These are phyloP conservation scores for Thyridium curvatum DNA, from an alignment of 2,329 filamentous ascomycete species.

Conservation along the genomic window DNA sequence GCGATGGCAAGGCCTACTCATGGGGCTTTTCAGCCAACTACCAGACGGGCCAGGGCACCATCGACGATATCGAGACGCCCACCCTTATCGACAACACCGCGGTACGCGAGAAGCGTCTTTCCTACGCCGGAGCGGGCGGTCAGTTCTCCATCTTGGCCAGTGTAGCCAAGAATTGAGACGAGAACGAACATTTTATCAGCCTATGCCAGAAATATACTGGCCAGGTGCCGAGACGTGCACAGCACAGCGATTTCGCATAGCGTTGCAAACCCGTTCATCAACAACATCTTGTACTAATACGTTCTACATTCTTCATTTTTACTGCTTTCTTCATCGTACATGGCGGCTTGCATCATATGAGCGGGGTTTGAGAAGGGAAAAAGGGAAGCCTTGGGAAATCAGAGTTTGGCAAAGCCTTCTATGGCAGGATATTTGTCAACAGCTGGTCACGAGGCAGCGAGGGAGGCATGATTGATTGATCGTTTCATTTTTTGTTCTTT, in stretches of 20 bases:
- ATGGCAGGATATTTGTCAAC: no score
- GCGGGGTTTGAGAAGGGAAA: no score
- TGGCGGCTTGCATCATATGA: no score
- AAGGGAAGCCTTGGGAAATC: no score
- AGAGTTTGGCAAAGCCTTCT: no score
- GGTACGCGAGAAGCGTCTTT: slow-evolving; percentile 65
- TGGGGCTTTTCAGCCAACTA: slow-evolving; percentile 81
- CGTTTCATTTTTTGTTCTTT: no score
- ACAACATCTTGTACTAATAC: no score
- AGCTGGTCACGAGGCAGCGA: no score
- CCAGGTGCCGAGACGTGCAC: not conserved
- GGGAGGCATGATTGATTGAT: no score
- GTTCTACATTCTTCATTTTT: no score
- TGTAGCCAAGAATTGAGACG: slow-evolving; percentile 17
- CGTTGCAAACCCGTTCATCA: not conserved
- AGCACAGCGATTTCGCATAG: not conserved
- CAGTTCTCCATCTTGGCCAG: slow-evolving; percentile 68
- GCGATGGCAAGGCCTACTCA: slow-evolving; percentile 63
- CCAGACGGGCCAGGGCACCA: slow-evolving; percentile 70
- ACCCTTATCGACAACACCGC: slow-evolving; percentile 82
- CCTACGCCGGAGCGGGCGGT: slow-evolving; percentile 79
- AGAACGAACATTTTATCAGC: not conserved
- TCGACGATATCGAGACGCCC: slow-evolving; percentile 73
- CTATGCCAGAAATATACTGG: not conserved
- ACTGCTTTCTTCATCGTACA: no score